Evolutionary conservation across 345 rosid genomes (phyloP), one percentile per base, ranked within the genome.

Genomic region (Citropsis articulata): DNA sequence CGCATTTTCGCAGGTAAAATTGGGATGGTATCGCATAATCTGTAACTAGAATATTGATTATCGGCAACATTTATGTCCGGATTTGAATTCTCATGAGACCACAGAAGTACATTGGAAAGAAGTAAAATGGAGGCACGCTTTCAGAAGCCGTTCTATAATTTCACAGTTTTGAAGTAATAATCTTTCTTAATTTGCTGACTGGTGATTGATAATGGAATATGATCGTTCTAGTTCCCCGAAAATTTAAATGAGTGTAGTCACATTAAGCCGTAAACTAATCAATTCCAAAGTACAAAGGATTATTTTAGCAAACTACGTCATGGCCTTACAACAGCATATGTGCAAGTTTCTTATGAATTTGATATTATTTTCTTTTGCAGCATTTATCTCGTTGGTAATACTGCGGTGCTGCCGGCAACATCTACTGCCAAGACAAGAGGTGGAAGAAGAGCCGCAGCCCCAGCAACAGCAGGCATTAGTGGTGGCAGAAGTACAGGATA

Each of bases 301-400:
- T 42, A 42, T 42, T 42, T 8, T 12, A 1, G 50, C 50, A 45
- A 45, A 45, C 50, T 45, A 10, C 45, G 42, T 36, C 36, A 42
- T 35, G 10, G 28, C 28, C 72, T 42, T 16, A 3, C 55, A 12
- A 4, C 0, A 40, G 35, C 33, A 27, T 25, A 42, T 69, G 13
- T 70, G 13, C 73, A 27, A 53, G 33, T 69, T 42, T 38, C 5
- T n/a, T 4, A 30, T 28, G 36, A 30, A 42, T 45, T 35, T 19
- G n/a, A 1, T 24, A 16, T 66, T 60, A 7, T 74, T 27, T 24
- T 71, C 38, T 31, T 57, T 76, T 86, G 86, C 95, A 93, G 98
- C 89, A 76, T 95, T 95, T 83, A 88, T 95, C 84, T 81, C 88
- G 4, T 69, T 92, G 74, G 99, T 93, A 19, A 85, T 92, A 35